A percentile compares a stretch with the other conserved stretches of the same genome.
Evolutionary conservation across 257 asterid species (phyloP).

Genomic region (Solanum pinnatisectum): DNA sequence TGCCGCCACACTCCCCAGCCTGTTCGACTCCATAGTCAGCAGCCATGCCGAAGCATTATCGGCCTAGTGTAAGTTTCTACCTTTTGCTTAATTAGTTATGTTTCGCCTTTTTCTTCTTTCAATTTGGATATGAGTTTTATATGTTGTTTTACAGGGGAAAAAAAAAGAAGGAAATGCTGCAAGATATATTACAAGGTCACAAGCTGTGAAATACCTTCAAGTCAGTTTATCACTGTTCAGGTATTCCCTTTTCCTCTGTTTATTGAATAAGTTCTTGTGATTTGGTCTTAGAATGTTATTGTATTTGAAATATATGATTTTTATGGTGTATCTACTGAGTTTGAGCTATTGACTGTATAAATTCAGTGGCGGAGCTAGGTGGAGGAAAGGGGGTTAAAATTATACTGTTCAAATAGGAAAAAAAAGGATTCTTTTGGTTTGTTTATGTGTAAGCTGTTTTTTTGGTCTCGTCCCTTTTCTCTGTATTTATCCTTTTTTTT

Average conservation of each 20-base stretch:
- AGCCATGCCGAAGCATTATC: conserved; percentile 44
- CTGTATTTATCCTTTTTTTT: background rate
- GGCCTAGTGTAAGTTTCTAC: conserved; percentile 24
- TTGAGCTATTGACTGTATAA: background rate
- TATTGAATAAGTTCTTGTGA: background rate
- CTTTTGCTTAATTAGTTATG: background rate
- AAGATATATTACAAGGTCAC: conserved; percentile 76
- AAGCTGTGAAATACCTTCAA: conserved; percentile 80
- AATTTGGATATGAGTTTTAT: background rate
- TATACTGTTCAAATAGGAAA: background rate
- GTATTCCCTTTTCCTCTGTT: conserved; percentile 14
- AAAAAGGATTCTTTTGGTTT: background rate
- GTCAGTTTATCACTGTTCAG: conserved; percentile 83
- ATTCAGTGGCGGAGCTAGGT: background rate
- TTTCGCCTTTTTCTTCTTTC: background rate
- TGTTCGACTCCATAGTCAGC: background rate
- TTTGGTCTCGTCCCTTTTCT: background rate
- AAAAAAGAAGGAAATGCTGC: conserved; percentile 98
- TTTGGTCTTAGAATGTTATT: background rate
- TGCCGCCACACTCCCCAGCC: background rate
- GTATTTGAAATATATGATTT: background rate
- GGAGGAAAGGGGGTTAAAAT: background rate
- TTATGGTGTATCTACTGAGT: background rate
- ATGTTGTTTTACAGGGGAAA: conserved; percentile 56
- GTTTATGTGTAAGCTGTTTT: background rate